These are phyloP conservation scores for Urostyla sp. DNA, from an alignment of 73 alveolate genomes.

Conservation along the genomic window DNA sequence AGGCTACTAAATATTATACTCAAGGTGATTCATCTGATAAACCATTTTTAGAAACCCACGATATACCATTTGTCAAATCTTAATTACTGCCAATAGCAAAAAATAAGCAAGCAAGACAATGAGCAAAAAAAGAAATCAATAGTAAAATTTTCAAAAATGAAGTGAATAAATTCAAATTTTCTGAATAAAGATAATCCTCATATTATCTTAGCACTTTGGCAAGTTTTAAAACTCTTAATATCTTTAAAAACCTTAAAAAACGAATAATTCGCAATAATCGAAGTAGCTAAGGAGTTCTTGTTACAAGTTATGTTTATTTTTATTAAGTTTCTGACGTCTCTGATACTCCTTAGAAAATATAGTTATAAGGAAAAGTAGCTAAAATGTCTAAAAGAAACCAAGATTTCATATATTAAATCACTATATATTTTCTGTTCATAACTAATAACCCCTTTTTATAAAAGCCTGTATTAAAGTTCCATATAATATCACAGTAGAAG, in stretches of 20 bases:
- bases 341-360: not conserved
- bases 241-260: slow-evolving; percentile 63
- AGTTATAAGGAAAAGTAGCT: not conserved
- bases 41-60: slow-evolving; percentile 49
- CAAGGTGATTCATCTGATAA: slow-evolving; percentile 34
- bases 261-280: slow-evolving; percentile 36
- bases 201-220: not conserved
- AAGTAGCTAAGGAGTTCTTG: slow-evolving; percentile 41
- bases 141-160: slow-evolving; percentile 52
- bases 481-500: slow-evolving; percentile 50
- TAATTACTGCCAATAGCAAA: slow-evolving; percentile 46
- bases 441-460: slow-evolving; percentile 42
- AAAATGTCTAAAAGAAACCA: slow-evolving; percentile 28
- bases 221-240: slow-evolving; percentile 56
- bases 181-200: slow-evolving; percentile 65
- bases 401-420: not conserved
- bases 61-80: not conserved
- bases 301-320: not conserved
- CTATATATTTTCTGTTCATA: not conserved
- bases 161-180: slow-evolving; percentile 30
- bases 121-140: slow-evolving; percentile 62
- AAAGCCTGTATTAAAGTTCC: slow-evolving; percentile 58
- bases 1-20: slow-evolving; percentile 68
- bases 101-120: slow-evolving; percentile 76
- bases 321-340: not conserved